A percentile compares a stretch with the other conserved stretches of the same genome.
phyloP scores from a whole-genome alignment of 2,329 filamentous ascomycete species.

The Ceratocystis cacaofunesta region DNA sequence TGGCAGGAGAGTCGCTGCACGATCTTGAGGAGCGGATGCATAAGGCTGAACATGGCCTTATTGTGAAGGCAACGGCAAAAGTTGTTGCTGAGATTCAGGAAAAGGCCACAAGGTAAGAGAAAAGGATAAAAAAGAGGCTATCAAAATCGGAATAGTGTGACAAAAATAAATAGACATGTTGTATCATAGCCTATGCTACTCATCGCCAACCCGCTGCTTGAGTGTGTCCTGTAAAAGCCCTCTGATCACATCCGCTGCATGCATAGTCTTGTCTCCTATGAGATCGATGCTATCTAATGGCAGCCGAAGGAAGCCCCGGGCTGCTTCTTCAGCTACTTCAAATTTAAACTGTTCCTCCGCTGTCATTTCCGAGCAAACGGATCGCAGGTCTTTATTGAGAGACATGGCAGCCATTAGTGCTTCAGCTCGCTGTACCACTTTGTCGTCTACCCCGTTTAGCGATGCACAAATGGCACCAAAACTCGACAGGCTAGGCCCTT shows the following conservation, averaged over 20 bases:
- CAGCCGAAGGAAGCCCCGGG: conserved; percentile 39
- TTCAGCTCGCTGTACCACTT: conserved; percentile 62
- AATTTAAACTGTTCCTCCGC: conserved; percentile 51
- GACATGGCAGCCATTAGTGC: conserved; percentile 53
- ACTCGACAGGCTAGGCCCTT: conserved; percentile 60
- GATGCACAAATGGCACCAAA: conserved; percentile 77
- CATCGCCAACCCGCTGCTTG: neutral
- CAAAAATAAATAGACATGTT: neutral
- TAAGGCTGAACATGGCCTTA: conserved; percentile 57
- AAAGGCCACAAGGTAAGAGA: conserved; percentile 12
- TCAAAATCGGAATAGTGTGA: neutral
- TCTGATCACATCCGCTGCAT: conserved; percentile 6
- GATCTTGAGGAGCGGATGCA: conserved; percentile 62
- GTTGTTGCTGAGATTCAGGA: conserved; percentile 29
- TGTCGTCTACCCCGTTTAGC: conserved; percentile 64
- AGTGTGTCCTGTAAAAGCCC: conserved; percentile 4
- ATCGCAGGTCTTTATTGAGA: conserved; percentile 60
- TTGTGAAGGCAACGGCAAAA: conserved; percentile 56
- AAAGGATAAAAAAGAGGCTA: neutral
- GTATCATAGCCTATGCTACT: neutral
- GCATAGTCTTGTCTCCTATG: conserved; percentile 6
- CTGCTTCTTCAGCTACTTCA: conserved; percentile 47
- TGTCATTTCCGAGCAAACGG: conserved; percentile 54
- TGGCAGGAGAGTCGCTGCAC: conserved; percentile 47
- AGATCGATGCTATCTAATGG: neutral